phyloP scores from a whole-genome alignment of 768 basidiomycete species.

The Amanita jacksonii region DNA sequence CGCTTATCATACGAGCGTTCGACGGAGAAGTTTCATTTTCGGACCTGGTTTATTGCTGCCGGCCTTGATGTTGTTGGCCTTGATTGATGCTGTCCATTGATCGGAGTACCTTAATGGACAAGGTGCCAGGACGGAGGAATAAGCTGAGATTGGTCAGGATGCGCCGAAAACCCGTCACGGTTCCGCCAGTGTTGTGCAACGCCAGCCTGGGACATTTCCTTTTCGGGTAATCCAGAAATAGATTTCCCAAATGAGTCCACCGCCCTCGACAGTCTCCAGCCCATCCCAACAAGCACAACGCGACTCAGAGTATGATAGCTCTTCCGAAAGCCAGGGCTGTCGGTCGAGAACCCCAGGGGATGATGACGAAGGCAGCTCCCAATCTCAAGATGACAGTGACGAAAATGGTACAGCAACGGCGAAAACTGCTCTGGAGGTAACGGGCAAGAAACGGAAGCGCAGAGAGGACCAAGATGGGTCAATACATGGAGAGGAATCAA shows the following conservation, averaged over 20 bases:
- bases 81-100: too few species aligned
- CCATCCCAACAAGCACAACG: not conserved
- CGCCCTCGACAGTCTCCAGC: not conserved
- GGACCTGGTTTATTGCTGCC: too few species aligned
- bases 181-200: not conserved
- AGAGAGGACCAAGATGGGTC: not conserved
- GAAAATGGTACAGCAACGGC: not conserved
- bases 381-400: not conserved
- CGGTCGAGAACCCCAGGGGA: not conserved
- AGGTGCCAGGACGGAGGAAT: too few species aligned
- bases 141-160: too few species aligned
- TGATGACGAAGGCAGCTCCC: not conserved
- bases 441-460: slow-evolving; percentile 2
- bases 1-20: too few species aligned
- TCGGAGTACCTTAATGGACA: too few species aligned
- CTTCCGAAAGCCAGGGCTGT: not conserved
- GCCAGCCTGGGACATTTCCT: not conserved
- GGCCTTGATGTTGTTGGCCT: too few species aligned
- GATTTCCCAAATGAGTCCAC: not conserved
- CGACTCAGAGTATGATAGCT: not conserved
- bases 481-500: not conserved
- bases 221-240: slow-evolving; percentile 2
- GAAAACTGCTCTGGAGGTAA: not conserved
- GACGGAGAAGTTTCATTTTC: too few species aligned
- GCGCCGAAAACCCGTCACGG: too few species aligned